Conservation (phyloP, 2,329 filamentous ascomycete species). For the Colletotrichum musae region DNA sequence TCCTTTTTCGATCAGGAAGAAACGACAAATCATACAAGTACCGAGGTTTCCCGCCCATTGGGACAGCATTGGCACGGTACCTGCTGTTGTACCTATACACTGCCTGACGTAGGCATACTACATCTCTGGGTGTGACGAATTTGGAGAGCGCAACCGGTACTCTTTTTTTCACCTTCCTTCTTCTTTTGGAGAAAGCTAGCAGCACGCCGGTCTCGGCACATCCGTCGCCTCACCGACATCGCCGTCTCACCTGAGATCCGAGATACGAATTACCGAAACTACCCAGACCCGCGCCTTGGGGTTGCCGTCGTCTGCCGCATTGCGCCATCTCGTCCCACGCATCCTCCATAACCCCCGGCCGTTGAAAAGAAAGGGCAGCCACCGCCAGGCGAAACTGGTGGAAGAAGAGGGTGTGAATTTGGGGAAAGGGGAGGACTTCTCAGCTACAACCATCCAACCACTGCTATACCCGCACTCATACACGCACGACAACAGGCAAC, state of each 20-base stretch:
- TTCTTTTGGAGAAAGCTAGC: background rate
- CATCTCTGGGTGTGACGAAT: background rate
- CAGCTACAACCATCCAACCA: too few relatives aligned
- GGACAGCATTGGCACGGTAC: background rate
- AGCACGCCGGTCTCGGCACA: constrained; percentile 33
- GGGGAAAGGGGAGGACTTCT: background rate
- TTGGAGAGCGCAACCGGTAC: constrained; percentile 17
- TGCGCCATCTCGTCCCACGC: background rate
- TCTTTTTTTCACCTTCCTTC: background rate
- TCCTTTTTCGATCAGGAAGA: too few relatives aligned
- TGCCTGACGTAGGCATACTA: too few relatives aligned
- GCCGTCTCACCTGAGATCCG: constrained; percentile 21
- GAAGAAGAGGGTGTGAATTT: background rate
- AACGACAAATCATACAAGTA: constrained; percentile 11
- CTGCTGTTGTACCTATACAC: too few relatives aligned
- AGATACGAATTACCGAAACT: constrained; percentile 13
- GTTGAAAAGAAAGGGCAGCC: too few relatives aligned
- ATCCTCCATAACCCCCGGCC: too few relatives aligned
- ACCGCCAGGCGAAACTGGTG: too few relatives aligned
- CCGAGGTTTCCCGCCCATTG: background rate
- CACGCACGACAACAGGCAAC: background rate
- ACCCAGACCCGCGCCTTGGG: background rate
- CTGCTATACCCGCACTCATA: background rate
- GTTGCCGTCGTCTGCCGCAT: background rate
- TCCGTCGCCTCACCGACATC: constrained; percentile 1